Evolutionary conservation across 306 rosid genomes (phyloP).

Genomic region (Acacia crassicarpa): DNA sequence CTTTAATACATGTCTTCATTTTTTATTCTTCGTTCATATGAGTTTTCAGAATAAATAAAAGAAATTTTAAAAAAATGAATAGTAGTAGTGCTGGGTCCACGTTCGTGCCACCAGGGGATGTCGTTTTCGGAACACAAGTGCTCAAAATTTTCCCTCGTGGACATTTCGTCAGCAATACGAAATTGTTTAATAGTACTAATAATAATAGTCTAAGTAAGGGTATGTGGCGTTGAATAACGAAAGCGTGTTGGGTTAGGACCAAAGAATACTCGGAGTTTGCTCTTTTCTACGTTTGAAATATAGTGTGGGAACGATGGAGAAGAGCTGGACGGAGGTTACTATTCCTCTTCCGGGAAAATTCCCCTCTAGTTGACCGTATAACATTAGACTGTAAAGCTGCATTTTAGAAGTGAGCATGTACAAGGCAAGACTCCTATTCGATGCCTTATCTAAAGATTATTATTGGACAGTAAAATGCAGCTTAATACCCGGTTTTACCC

Average conservation of each 20-base stretch:
- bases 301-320: neutral
- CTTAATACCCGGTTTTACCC: too few species aligned
- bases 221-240: neutral
- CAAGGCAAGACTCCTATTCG: too few species aligned
- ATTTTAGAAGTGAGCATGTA: too few species aligned
- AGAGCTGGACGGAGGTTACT: too few species aligned
- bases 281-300: too few species aligned
- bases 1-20: fast-evolving
- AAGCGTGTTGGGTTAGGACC: neutral
- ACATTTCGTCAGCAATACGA: neutral
- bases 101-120: neutral
- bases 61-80: too few species aligned
- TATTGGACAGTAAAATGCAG: too few species aligned
- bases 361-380: neutral
- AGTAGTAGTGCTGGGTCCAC: constrained; percentile 13
- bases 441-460: too few species aligned
- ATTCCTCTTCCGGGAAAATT: neutral
- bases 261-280: neutral
- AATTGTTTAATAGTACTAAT: neutral
- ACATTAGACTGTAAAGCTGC: neutral
- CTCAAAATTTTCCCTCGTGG: neutral
- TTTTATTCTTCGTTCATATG: neutral
- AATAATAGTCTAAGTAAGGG: neutral
- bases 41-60: neutral
- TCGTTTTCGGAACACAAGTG: neutral